A percentile compares a stretch with the other conserved stretches of the same genome.
phyloP scores from a whole-genome alignment of 176 grass and related monocot species.

The Puya raimondii region DNA sequence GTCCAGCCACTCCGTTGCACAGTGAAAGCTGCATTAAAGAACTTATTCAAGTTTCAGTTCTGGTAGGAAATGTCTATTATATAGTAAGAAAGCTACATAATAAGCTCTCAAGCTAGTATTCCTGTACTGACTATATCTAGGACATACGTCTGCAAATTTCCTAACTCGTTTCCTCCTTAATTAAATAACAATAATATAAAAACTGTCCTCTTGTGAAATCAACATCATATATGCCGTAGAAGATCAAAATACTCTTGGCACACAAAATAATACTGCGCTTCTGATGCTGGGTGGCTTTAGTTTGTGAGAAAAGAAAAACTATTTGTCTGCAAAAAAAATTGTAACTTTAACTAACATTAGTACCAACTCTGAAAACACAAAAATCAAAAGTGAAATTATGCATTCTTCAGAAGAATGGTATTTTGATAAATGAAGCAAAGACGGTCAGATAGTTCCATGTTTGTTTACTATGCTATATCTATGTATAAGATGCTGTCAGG shows the following conservation, averaged over 20 bases:
- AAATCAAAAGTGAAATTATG: neutral
- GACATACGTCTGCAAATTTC: too few species aligned
- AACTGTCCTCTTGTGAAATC: neutral
- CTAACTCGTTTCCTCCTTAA: too few species aligned
- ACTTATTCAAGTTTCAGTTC: slow-evolving; percentile 6
- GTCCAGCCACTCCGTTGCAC: slow-evolving; percentile 89
- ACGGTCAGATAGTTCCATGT: neutral
- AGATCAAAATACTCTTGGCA: too few species aligned
- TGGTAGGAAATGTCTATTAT: slow-evolving; percentile 6
- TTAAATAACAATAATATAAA: neutral
- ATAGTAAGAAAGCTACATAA: slow-evolving; percentile 1
- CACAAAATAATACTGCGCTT: too few species aligned
- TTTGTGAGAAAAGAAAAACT: too few species aligned
- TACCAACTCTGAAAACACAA: neutral
- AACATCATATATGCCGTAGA: neutral
- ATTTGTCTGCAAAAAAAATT: too few species aligned
- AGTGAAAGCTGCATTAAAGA: slow-evolving; percentile 41
- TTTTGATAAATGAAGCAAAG: neutral
- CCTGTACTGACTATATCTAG: too few species aligned
- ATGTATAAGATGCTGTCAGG: neutral
- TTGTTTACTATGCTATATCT: neutral
- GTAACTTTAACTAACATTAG: too few species aligned
- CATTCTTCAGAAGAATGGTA: neutral
- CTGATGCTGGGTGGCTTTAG: too few species aligned
- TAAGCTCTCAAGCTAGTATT: neutral